These are phyloP conservation scores for Amaranthus cruentus DNA, from an alignment of 148 eudicot genomes.

Conservation along the genomic window DNA sequence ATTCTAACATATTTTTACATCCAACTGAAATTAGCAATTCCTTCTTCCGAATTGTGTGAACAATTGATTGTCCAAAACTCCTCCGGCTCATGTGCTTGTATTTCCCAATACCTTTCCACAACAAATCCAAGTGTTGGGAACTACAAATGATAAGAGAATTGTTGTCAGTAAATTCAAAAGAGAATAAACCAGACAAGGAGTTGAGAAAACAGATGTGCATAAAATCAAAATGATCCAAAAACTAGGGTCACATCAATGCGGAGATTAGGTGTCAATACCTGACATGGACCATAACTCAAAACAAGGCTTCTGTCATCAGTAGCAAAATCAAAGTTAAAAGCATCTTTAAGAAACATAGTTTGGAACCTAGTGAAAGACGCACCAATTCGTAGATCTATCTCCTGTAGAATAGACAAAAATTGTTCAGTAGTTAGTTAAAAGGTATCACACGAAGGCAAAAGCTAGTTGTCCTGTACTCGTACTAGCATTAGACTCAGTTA, in stretches of 20 bases:
- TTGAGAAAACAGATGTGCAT: slow-evolving; percentile 6
- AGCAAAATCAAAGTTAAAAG: slow-evolving; percentile 64
- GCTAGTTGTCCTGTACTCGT: background rate
- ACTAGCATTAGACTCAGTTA: too few relatives aligned
- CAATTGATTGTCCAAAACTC: slow-evolving; percentile 95
- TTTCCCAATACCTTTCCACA: slow-evolving; percentile 97
- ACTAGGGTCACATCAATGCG: background rate
- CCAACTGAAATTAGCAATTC: slow-evolving; percentile 75
- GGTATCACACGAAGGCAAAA: background rate
- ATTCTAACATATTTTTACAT: slow-evolving; percentile 41
- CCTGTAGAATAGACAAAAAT: slow-evolving; percentile 45
- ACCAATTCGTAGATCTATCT: slow-evolving; percentile 95
- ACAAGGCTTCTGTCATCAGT: slow-evolving; percentile 60
- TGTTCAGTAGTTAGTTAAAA: slow-evolving; percentile 13
- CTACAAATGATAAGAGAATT: slow-evolving; percentile 38
- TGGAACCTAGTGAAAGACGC: slow-evolving; percentile 99
- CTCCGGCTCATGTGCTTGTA: slow-evolving; percentile 87
- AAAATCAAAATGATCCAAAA: background rate
- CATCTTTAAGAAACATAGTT: slow-evolving; percentile 91
- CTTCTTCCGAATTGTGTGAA: slow-evolving; percentile 75
- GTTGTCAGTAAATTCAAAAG: background rate
- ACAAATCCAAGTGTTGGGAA: slow-evolving; percentile 96
- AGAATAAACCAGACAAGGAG: background rate
- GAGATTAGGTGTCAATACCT: slow-evolving; percentile 43
- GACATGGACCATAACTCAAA: slow-evolving; percentile 98